These are phyloP conservation scores for Kodamaea suecica DNA, from an alignment of 1,139 yeast genomes.

Conservation along the genomic window DNA sequence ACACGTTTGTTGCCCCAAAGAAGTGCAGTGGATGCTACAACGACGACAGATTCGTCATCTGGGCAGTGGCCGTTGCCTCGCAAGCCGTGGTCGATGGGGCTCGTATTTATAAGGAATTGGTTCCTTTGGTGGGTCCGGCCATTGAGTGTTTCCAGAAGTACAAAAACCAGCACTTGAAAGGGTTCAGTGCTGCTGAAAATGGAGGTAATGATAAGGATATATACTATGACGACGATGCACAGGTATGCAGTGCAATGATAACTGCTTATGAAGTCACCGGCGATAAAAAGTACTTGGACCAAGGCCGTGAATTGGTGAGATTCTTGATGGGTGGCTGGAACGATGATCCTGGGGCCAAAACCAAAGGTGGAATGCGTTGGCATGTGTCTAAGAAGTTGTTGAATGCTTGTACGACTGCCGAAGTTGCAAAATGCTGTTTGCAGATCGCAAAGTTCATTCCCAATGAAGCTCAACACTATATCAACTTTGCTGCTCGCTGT, in stretches of 20 bases:
- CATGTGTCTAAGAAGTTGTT: conserved; percentile 58
- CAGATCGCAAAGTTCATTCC: conserved; percentile 56
- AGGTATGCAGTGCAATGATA: conserved; percentile 63
- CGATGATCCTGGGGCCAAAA: conserved; percentile 36
- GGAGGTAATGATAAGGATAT: conserved; percentile 58
- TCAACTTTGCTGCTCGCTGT: conserved; percentile 54
- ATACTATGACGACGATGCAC: conserved; percentile 76
- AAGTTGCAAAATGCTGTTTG: conserved; percentile 65
- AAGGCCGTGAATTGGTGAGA: conserved; percentile 56
- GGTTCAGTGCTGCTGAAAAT: conserved; percentile 59
- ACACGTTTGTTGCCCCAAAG: conserved; percentile 43
- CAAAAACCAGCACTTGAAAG: conserved; percentile 49
- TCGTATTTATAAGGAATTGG: conserved; percentile 51
- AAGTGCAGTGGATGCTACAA: conserved; percentile 51
- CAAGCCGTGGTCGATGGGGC: conserved; percentile 65
- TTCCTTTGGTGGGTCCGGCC: conserved; percentile 57
- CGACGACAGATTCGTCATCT: conserved; percentile 55
- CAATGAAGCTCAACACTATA: conserved; percentile 39
- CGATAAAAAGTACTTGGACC: conserved; percentile 49
- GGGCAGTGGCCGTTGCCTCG: conserved; percentile 67
- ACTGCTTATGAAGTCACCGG: conserved; percentile 70
- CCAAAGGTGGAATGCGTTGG: conserved; percentile 66
- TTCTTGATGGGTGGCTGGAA: conserved; percentile 71
- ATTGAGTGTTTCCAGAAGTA: conserved; percentile 51
- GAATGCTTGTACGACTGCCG: conserved; percentile 68